Base-by-base conservation (phyloP, 2,329 filamentous ascomycete species). In the Tolypocladium paradoxum region DNA sequence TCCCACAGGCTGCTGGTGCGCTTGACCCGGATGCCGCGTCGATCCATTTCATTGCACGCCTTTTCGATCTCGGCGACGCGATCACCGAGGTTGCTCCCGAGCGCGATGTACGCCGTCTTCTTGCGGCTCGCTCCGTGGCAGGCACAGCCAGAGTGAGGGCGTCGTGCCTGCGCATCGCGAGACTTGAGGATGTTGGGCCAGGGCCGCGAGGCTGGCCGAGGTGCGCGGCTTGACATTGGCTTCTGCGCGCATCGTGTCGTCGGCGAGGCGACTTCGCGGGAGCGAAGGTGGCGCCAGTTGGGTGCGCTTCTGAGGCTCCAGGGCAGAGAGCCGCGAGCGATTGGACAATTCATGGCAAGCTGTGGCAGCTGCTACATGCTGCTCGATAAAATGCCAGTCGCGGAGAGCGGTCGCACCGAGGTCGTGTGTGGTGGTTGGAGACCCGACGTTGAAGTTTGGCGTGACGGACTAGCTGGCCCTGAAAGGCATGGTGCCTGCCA, bases 71-170 rank as follows among this genome's bases (percentile, higher is more conserved):
- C 87, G 43, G 77, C 79, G 50, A 96, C 78, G 43, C 91, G 84
- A 65, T 97, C 85, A 5, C 91, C 92, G 50, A 97, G 70, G 68
- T 99, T 99, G 71, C 91, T 96, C 1, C 93, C 93, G 7, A 99
- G 75, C 8, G 92, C 93, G 62, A 99, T 82, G 66, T 88, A 95
- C 0, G 87, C 90, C 46, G 70, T 77, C 59, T 68, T 71, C 60
- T 57, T 67, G 46, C 64, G 61, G 52, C 60, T 56, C 29, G 64
- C 64, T 20, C 64, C 67, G 54, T 64, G 65, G 52, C 68, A 72
- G 31, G 64, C 67, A 31, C 71, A 74, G 51, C 65, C 62, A 3
- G 63, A 61, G 6, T 61, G 57, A 45, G 54, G 54, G 6, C 65
- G 55, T 14, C 55, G 4, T 9, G 46, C 7, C 3, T 16, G 16